A percentile compares a stretch with the other conserved stretches of the same genome.
Evolutionary conservation across 2,329 filamentous ascomycete species (phyloP).

Genomic region (Sporothrix protearum): DNA sequence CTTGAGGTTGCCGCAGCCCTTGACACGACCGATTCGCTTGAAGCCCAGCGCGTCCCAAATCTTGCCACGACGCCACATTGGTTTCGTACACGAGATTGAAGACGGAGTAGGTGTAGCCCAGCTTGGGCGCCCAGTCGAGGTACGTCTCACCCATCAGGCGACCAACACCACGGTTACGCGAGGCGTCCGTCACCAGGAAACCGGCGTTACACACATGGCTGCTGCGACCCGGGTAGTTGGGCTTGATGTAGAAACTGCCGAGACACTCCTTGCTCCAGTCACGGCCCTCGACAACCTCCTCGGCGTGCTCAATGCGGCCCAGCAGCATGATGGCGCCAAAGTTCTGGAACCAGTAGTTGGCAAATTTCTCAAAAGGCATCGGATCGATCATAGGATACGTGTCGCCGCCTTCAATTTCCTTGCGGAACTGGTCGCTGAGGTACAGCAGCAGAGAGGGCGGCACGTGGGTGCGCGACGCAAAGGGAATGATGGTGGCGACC

Average conservation of each 20-base stretch:
- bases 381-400: slow-evolving; percentile 85
- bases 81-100: slow-evolving; percentile 95
- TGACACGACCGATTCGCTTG: slow-evolving; percentile 83
- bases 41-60: slow-evolving; percentile 93
- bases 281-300: slow-evolving; percentile 55
- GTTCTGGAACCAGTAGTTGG: slow-evolving; percentile 84
- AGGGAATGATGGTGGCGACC: slow-evolving; percentile 77
- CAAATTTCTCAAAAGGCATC: slow-evolving; percentile 71
- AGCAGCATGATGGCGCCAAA: slow-evolving; percentile 86
- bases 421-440: slow-evolving; percentile 78
- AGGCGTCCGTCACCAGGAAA: slow-evolving; percentile 70
- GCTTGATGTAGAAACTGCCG: slow-evolving; percentile 91
- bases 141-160: slow-evolving; percentile 73
- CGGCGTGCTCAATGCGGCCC: slow-evolving; percentile 63
- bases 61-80: slow-evolving; percentile 82
- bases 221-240: slow-evolving; percentile 86
- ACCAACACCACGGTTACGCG: slow-evolving; percentile 70
- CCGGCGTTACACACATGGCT: slow-evolving; percentile 88
- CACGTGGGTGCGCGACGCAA: slow-evolving; percentile 72
- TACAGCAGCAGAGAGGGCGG: slow-evolving; percentile 71
- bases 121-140: slow-evolving; percentile 73
- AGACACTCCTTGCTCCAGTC: slow-evolving; percentile 81
- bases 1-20: slow-evolving; percentile 65
- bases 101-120: slow-evolving; percentile 84
- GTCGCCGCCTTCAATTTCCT: slow-evolving; percentile 87